phyloP scores from a whole-genome alignment of 768 basidiomycete genomes.

The Rickenella mellea region DNA sequence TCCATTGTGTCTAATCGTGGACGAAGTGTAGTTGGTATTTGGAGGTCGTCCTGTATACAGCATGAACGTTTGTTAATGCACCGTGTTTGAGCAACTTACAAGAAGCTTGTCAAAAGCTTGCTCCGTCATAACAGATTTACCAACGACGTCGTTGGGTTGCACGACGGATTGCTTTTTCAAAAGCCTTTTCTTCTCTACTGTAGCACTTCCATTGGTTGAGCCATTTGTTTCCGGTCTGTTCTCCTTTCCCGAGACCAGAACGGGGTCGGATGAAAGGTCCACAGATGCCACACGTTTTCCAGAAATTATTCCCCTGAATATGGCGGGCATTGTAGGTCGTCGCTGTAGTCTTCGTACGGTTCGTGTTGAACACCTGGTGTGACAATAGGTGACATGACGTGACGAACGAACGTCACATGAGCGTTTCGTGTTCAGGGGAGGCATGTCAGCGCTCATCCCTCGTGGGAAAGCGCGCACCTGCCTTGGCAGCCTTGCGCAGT shows the following conservation, averaged over 20 bases:
- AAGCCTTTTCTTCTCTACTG: conserved; percentile 37
- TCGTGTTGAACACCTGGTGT: too few relatives aligned
- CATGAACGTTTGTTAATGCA: conserved; percentile 4
- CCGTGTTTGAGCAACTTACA: conserved; percentile 32
- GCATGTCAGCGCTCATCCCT: too few relatives aligned
- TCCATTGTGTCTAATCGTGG: conserved; percentile 79
- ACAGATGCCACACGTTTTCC: conserved; percentile 34
- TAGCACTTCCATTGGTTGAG: too few relatives aligned
- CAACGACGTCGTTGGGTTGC: conserved; percentile 27
- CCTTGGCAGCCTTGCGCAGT: too few relatives aligned
- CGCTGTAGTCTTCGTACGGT: too few relatives aligned
- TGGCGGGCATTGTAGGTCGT: conserved; percentile 19
- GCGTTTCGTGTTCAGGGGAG: too few relatives aligned
- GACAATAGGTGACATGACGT: too few relatives aligned
- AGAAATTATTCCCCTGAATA: conserved; percentile 79
- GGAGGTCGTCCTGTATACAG: conserved; percentile 66
- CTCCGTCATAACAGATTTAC: too few relatives aligned
- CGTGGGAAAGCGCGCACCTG: too few relatives aligned
- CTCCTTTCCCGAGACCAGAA: background rate
- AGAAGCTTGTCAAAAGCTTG: conserved; percentile 76
- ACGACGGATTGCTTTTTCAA: conserved; percentile 25
- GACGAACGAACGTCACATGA: too few relatives aligned
- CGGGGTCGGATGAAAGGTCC: background rate
- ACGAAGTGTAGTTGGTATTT: conserved; percentile 71
- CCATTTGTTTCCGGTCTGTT: too few relatives aligned